Conservation (phyloP, 371 early-diverging fungal species). For the Furculomyces boomerangus region DNA sequence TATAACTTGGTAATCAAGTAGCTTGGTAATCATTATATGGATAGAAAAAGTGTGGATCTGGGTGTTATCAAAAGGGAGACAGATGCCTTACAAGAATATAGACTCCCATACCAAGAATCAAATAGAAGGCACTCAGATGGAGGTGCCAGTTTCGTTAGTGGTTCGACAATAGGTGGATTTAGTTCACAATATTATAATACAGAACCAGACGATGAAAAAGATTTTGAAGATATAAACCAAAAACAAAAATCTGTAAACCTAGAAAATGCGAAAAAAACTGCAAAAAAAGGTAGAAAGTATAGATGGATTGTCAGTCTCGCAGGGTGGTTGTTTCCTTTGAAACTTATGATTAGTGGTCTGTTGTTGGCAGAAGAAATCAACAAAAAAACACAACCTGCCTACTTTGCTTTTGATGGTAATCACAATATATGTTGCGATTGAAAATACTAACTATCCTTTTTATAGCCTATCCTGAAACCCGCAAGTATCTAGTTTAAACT, state of each 20-base stretch:
- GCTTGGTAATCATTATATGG: no score
- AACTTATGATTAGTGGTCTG: background rate
- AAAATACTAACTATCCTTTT: background rate
- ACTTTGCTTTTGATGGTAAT: background rate
- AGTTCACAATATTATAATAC: no score
- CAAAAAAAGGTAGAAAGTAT: background rate
- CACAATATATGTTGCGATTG: background rate
- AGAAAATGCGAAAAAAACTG: background rate
- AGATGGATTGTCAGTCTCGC: background rate
- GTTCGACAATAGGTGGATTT: no score
- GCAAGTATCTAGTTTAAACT: background rate
- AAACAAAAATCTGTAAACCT: background rate
- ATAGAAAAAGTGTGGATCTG: no score
- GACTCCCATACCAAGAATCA: no score
- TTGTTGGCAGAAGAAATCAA: background rate
- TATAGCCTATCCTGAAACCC: background rate
- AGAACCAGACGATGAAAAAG: no score
- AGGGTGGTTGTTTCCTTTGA: slow-evolving; percentile 2
- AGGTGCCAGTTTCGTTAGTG: no score
- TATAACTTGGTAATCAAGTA: no score
- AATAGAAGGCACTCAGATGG: no score
- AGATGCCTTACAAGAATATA: no score
- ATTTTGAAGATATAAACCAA: no score
- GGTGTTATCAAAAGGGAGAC: no score
- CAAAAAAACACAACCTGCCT: background rate